phyloP scores from a whole-genome alignment of 176 grass and related monocot genomes.

The Musa acuminata region DNA sequence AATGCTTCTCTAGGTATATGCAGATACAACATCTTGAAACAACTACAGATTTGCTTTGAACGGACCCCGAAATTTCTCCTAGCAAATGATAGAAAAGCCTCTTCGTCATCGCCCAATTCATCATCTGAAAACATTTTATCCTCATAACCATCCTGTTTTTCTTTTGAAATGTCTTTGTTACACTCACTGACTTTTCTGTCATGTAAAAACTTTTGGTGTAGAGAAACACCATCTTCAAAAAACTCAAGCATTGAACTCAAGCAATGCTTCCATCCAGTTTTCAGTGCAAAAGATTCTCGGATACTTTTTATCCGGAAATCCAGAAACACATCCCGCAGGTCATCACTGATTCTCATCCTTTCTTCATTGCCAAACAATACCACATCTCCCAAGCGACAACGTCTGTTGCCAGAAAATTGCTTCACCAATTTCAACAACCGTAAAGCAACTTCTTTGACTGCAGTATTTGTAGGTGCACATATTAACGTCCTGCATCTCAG shows the following conservation, averaged over 20 bases:
- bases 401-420: conserved; percentile 19
- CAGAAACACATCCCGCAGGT: conserved; percentile 49
- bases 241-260: conserved; percentile 41
- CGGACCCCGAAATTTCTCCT: conserved; percentile 31
- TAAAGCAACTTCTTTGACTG: conserved; percentile 60
- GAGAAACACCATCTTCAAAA: conserved; percentile 34
- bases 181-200: conserved; percentile 18
- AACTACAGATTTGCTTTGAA: conserved; percentile 23
- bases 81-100: conserved; percentile 32
- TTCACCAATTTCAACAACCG: conserved; percentile 48
- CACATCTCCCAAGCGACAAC: conserved; percentile 51
- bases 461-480: conserved; percentile 80
- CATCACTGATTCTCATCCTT: conserved; percentile 40
- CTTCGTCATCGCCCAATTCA: neutral
- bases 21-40: conserved; percentile 38
- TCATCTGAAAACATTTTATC: neutral
- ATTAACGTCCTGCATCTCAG: conserved; percentile 28
- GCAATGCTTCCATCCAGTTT: conserved; percentile 42
- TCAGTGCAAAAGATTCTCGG: conserved; percentile 27
- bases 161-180: conserved; percentile 15
- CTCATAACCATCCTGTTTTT: neutral
- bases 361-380: conserved; percentile 80
- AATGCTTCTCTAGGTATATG: conserved; percentile 49
- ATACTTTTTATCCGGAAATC: conserved; percentile 51
- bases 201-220: conserved; percentile 30